These are phyloP conservation scores for Aspergillus oerlinghausenensis DNA, from an alignment of 2,329 filamentous ascomycete genomes.

Conservation along the genomic window DNA sequence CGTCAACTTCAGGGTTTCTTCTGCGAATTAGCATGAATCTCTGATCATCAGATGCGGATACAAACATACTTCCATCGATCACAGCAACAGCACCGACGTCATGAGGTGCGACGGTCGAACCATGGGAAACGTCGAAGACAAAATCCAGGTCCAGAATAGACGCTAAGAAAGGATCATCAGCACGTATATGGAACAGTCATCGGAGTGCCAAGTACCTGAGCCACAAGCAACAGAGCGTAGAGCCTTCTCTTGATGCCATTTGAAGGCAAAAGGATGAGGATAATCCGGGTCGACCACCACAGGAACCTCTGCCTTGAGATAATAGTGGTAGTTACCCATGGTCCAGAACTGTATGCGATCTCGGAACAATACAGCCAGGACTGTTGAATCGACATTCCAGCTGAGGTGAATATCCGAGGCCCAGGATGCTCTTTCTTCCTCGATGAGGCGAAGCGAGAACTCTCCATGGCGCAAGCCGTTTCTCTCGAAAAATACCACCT, in stretches of 20 bases:
- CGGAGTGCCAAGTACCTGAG: slow-evolving; percentile 35
- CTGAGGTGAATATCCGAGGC: slow-evolving; percentile 60
- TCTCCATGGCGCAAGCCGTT: slow-evolving; percentile 97
- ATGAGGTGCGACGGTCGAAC: slow-evolving; percentile 64
- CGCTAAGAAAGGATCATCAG: slow-evolving; percentile 23
- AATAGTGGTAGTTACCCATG: slow-evolving; percentile 97
- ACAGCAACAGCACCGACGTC: slow-evolving; percentile 79
- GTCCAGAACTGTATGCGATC: slow-evolving; percentile 90
- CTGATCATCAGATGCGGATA: neutral
- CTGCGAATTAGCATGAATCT: slow-evolving; percentile 18
- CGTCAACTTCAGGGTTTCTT: slow-evolving; percentile 69
- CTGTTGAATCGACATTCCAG: slow-evolving; percentile 92
- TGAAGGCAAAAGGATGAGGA: slow-evolving; percentile 27
- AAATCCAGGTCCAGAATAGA: slow-evolving; percentile 61
- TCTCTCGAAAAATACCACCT: slow-evolving; percentile 92
- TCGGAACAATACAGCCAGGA: slow-evolving; percentile 73
- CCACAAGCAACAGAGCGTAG: slow-evolving; percentile 60
- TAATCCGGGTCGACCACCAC: slow-evolving; percentile 29
- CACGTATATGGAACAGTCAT: slow-evolving; percentile 3
- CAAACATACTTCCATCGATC: slow-evolving; percentile 66
- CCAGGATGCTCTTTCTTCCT: slow-evolving; percentile 53
- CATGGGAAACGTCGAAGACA: slow-evolving; percentile 62
- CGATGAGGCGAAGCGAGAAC: slow-evolving; percentile 69
- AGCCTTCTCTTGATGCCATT: slow-evolving; percentile 84
- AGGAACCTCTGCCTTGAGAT: slow-evolving; percentile 83